These are phyloP conservation scores for Zoysia japonica DNA, from an alignment of 176 grass and related monocot genomes.

Conservation along the genomic window DNA sequence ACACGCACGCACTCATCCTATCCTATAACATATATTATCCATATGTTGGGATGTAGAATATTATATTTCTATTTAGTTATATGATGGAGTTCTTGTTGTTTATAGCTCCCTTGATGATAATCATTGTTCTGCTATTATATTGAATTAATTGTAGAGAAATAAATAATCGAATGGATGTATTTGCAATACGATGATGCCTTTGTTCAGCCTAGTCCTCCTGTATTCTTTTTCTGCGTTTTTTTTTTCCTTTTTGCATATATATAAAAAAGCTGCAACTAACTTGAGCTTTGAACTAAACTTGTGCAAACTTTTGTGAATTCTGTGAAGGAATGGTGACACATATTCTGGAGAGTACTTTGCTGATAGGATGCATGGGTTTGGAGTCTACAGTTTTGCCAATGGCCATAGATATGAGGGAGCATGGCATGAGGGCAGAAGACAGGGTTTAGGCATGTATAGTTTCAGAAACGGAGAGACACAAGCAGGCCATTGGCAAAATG, in stretches of 20 bases:
- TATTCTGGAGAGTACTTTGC: constrained; percentile 97
- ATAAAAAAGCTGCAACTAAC: background rate
- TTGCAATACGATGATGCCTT: constrained; percentile 2
- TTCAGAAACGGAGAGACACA: constrained; percentile 98
- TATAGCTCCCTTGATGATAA: background rate
- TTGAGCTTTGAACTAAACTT: constrained; percentile 40
- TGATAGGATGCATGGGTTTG: constrained; percentile 98
- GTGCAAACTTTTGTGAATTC: constrained; percentile 41
- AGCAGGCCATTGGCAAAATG: constrained; percentile 98
- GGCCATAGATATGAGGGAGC: constrained; percentile 96
- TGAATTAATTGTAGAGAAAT: background rate
- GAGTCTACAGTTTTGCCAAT: constrained; percentile 95
- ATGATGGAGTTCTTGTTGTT: background rate
- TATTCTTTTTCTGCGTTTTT: background rate
- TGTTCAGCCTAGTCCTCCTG: background rate
- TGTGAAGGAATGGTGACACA: constrained; percentile 87
- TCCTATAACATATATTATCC: background rate
- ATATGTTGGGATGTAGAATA: constrained; percentile 7
- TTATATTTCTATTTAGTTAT: constrained; percentile 12
- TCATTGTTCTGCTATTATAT: background rate
- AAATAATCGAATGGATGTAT: background rate
- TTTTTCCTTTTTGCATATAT: background rate
- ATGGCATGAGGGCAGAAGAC: constrained; percentile 94
- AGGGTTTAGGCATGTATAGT: constrained; percentile 97
- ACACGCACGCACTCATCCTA: no score